phyloP scores from a whole-genome alignment of 2,329 filamentous ascomycete genomes.

The Colletotrichum tofieldiae region DNA sequence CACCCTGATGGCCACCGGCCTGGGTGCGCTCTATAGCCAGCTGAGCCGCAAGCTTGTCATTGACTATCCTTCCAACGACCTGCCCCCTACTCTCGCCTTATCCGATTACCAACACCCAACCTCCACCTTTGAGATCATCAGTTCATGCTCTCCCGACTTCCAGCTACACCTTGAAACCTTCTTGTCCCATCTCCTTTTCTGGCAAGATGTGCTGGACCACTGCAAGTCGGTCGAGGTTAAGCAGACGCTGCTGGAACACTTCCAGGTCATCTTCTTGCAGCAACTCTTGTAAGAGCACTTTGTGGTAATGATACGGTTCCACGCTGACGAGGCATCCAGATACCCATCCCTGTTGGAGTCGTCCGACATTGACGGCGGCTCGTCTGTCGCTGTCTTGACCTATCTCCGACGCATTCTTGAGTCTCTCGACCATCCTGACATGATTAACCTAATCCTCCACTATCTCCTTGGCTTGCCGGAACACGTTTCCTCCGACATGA shows the following conservation, averaged over 20 bases:
- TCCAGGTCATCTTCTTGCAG: constrained; percentile 95
- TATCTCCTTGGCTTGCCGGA: constrained; percentile 90
- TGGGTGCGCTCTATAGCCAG: constrained; percentile 82
- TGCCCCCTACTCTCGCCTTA: constrained; percentile 88
- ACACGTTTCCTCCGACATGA: constrained; percentile 54
- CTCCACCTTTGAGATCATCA: constrained; percentile 80
- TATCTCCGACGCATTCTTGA: constrained; percentile 94
- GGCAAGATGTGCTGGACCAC: constrained; percentile 98
- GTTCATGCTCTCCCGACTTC: constrained; percentile 81
- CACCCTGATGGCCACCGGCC: constrained; percentile 95
- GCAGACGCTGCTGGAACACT: constrained; percentile 94
- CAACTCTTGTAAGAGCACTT: constrained; percentile 81
- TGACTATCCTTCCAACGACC: constrained; percentile 79
- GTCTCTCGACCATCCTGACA: constrained; percentile 91
- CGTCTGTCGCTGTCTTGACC: constrained; percentile 94
- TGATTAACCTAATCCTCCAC: constrained; percentile 93
- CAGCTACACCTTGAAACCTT: constrained; percentile 93
- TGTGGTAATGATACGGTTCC: constrained; percentile 27
- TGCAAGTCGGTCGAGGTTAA: constrained; percentile 94
- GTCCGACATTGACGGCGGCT: constrained; percentile 96
- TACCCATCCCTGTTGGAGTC: constrained; percentile 97
- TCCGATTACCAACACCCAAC: constrained; percentile 88
- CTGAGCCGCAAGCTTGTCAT: constrained; percentile 85
- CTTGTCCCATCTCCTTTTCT: constrained; percentile 94
- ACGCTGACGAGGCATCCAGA: constrained; percentile 60